Conservation (phyloP, 2,329 filamentous ascomycete species). For the Cephalotrichum gorgonifer region DNA sequence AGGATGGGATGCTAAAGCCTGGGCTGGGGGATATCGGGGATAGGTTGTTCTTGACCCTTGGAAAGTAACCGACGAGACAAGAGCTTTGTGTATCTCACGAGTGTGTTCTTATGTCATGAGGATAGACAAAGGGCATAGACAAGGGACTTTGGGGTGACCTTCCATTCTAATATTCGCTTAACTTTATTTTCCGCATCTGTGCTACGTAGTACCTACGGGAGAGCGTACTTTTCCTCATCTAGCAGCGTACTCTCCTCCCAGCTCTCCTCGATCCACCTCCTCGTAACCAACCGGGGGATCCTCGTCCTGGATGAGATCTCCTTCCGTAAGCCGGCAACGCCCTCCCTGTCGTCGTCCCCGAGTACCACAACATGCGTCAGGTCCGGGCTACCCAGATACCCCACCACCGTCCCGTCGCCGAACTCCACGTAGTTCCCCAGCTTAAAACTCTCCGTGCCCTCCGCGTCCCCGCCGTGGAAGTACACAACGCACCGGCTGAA, state of each 20-base stretch:
- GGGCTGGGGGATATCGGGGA: conserved; percentile 88
- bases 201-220: conserved; percentile 12
- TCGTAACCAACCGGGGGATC: conserved; percentile 59
- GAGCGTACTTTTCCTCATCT: conserved; percentile 59
- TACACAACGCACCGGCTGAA: conserved; percentile 37
- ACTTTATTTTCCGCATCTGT: too few species aligned
- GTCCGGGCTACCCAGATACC: conserved; percentile 35
- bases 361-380: conserved; percentile 65
- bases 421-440: conserved; percentile 55
- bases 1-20: conserved; percentile 81
- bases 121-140: conserved; percentile 2
- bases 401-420: conserved; percentile 50
- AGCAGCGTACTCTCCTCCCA: conserved; percentile 71
- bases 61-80: conserved; percentile 46
- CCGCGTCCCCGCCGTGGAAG: conserved; percentile 21
- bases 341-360: conserved; percentile 24
- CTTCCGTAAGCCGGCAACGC: conserved; percentile 29
- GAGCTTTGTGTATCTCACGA: too few species aligned
- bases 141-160: too few species aligned
- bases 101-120: neutral
- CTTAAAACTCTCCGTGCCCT: conserved; percentile 22
- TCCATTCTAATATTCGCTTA: too few species aligned
- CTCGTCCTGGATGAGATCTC: conserved; percentile 31
- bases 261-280: conserved; percentile 67
- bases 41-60: conserved; percentile 76